Evolutionary conservation across 75 land plant species (phyloP).

Genomic region (Gnetum montanum): DNA sequence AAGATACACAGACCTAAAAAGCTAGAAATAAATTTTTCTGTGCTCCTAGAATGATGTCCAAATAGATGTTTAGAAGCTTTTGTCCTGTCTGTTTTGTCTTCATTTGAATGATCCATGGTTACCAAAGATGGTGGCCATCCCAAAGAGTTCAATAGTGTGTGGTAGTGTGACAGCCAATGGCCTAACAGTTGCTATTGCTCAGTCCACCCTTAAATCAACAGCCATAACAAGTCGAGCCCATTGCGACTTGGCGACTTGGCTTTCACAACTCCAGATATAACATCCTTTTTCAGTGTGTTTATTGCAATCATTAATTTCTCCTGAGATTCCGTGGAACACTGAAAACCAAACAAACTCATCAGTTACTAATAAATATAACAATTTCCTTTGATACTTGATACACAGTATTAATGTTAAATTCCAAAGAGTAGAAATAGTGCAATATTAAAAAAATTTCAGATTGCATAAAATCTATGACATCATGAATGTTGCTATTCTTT

Average conservation of each 20-base stretch:
- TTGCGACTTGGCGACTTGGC: conserved; percentile 63
- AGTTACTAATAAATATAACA: too few species aligned
- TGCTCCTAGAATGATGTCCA: conserved; percentile 47
- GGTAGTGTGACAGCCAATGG: conserved; percentile 83
- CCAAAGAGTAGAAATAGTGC: too few species aligned
- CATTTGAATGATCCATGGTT: conserved; percentile 14
- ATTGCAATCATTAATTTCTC: conserved; percentile 40
- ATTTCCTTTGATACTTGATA: too few species aligned
- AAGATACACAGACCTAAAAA: conserved; percentile 67
- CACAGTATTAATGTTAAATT: too few species aligned
- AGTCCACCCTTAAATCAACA: conserved; percentile 84
- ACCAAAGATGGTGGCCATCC: conserved; percentile 96
- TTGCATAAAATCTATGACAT: too few species aligned
- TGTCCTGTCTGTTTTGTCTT: conserved; percentile 16
- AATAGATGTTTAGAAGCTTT: conserved; percentile 59
- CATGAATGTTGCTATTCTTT: too few species aligned
- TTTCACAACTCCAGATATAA: conserved; percentile 36
- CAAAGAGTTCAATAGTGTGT: conserved; percentile 57
- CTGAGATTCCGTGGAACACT: conserved; percentile 12
- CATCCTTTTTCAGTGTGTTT: conserved; percentile 34
- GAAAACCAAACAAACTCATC: conserved; percentile 3
- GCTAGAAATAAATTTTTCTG: conserved; percentile 47
- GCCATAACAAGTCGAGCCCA: conserved; percentile 66
- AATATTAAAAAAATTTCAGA: too few species aligned
- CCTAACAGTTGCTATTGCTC: conserved; percentile 70